phyloP scores from a whole-genome alignment of 2,329 filamentous ascomycete genomes.

The Gnomoniopsis sp. region DNA sequence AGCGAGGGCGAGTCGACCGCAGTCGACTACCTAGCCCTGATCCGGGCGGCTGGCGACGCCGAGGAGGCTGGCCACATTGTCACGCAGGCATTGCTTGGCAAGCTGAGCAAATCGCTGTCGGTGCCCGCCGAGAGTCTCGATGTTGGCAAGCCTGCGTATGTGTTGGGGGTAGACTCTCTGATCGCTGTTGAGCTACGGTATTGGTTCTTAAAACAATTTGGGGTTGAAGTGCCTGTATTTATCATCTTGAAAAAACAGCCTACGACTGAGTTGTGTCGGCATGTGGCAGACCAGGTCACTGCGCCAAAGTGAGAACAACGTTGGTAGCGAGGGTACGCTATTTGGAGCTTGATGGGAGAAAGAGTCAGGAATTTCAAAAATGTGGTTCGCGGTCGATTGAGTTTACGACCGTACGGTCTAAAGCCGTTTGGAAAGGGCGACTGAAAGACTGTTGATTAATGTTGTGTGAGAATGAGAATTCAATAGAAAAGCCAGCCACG shows the following conservation, averaged over 20 bases:
- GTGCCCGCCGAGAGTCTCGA: background rate
- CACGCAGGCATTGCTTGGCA: background rate
- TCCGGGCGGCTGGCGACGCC: background rate
- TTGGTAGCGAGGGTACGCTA: too few species aligned
- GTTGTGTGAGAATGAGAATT: too few species aligned
- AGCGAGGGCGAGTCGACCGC: background rate
- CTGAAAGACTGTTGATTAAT: too few species aligned
- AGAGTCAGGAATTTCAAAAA: too few species aligned
- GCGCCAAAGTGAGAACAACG: too few species aligned
- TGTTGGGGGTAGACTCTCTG: background rate
- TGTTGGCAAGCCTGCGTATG: background rate
- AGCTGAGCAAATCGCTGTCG: background rate
- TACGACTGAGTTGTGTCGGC: background rate
- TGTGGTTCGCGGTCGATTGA: too few species aligned
- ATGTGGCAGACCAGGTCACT: too few species aligned
- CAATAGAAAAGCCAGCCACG: too few species aligned
- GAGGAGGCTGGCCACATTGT: background rate
- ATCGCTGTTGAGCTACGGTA: background rate
- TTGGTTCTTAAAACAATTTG: background rate
- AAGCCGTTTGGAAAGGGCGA: too few species aligned
- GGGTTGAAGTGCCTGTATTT: background rate
- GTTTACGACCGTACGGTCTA: too few species aligned
- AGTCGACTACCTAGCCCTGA: background rate
- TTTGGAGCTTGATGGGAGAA: too few species aligned
- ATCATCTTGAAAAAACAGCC: background rate